Conservation (phyloP, 2,329 filamentous ascomycete genomes). For the Leptoxyphium fumago region DNA sequence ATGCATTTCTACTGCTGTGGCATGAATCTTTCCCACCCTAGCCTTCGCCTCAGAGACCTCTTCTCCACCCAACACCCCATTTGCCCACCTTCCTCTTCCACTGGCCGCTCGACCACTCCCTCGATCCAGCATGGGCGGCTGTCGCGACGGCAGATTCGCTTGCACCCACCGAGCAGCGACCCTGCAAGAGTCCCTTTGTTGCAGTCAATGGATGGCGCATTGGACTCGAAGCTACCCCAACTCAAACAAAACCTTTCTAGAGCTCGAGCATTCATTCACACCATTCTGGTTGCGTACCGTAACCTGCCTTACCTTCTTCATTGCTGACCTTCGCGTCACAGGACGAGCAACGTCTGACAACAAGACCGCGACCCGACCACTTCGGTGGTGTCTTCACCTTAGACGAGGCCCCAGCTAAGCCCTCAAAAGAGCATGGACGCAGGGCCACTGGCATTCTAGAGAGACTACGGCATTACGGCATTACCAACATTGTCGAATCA, state of each 20-base stretch:
- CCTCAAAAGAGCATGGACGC: constrained; percentile 40
- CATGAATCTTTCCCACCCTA: neutral
- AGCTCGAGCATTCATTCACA: too few species aligned
- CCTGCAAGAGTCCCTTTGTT: too few species aligned
- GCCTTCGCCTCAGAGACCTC: neutral
- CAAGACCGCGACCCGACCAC: constrained; percentile 34
- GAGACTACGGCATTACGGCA: constrained; percentile 38
- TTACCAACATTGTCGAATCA: constrained; percentile 40
- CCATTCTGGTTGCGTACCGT: too few species aligned
- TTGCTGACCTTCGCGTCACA: constrained; percentile 1
- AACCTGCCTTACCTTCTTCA: too few species aligned
- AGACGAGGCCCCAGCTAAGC: constrained; percentile 41
- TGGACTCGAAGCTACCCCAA: too few species aligned
- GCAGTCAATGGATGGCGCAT: too few species aligned
- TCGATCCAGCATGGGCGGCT: too few species aligned
- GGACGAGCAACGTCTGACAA: constrained; percentile 23
- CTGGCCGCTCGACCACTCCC: too few species aligned
- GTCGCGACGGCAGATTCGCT: too few species aligned
- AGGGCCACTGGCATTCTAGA: constrained; percentile 41
- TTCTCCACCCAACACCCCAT: neutral
- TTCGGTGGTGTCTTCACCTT: constrained; percentile 50
- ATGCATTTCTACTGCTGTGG: neutral
- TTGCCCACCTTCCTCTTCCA: too few species aligned
- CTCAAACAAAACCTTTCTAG: too few species aligned
- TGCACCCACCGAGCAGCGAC: too few species aligned